phyloP scores from a whole-genome alignment of 371 early-diverging fungal genomes.

The Actinomortierella wolfii region DNA sequence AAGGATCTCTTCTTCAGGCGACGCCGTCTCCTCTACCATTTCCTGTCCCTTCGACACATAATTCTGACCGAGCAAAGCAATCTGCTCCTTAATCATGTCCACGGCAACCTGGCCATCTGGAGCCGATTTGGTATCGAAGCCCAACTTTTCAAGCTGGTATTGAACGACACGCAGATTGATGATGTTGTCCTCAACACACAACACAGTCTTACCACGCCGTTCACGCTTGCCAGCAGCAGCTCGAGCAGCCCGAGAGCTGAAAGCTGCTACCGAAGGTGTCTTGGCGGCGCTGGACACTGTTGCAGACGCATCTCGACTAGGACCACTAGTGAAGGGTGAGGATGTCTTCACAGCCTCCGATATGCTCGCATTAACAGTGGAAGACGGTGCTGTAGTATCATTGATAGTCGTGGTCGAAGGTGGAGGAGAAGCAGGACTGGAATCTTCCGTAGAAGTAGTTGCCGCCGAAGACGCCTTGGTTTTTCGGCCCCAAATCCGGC shows the following conservation, averaged over 20 bases:
- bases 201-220: conserved; percentile 31
- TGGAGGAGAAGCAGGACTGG: no score
- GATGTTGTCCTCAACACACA: conserved; percentile 42
- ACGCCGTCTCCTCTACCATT: no score
- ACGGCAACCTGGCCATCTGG: conserved; percentile 40
- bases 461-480: no score
- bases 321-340: background rate
- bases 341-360: no score
- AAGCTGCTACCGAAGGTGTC: conserved; percentile 4
- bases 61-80: conserved; percentile 11
- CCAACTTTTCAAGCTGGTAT: conserved; percentile 43
- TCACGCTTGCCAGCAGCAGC: conserved; percentile 38
- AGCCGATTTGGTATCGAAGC: conserved; percentile 38
- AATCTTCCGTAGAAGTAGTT: no score
- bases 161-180: conserved; percentile 41
- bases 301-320: background rate
- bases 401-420: no score
- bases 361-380: no score
- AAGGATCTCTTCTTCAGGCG: no score
- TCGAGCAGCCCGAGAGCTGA: conserved; percentile 23
- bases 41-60: no score
- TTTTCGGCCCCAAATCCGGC: no score
- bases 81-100: conserved; percentile 36
- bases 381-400: no score
- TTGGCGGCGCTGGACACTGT: background rate